Base-by-base conservation (phyloP, 805 yeast species). In the Geotrichum ghanense region DNA sequence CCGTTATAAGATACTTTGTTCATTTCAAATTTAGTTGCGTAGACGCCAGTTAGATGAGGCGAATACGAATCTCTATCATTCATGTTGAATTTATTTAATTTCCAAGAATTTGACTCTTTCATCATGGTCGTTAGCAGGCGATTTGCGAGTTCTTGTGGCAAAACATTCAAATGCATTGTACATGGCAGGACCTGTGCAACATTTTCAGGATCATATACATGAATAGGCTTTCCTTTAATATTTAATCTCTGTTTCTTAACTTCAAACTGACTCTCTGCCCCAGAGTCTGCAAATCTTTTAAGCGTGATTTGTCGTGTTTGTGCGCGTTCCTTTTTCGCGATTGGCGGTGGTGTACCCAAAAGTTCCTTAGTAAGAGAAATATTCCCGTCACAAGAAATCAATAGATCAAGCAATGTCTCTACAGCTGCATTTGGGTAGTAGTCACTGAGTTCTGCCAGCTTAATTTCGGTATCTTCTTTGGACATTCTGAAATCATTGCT, bases 61-160 rank as follows among this genome's bases (percentile, higher is more conserved):
- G 89, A 76, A 4, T 56, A 57, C 44, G 85, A 82, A 44, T 68
- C 60, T 16, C 79, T 74, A 1, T 81, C 87, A 52, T 81, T 83
- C 7, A 84, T 64, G 48, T 74, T 70, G 56, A 84, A 84, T 51
- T 70, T 65, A 21, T 71, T 68, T 6, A 65, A 59, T 1, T 52
- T 54, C 64, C 78, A 76, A 0, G 52, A 47, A 1, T 64, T 53
- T 3, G 67, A 60, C 31, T 73, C 75, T 1, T 65, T 58, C 50
- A 74, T 48, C 12, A 81, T 62, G 17, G 67, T 64, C 10, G 55
- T 46, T 1, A 80, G 60, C 2, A 81, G 55, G 0, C 53, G 53
- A 24, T 74, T 68, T 0, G 86, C 76, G 6, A 75, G 48, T 0
- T 69, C 66, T 0, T 59, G 49, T 0, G 85, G 81, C 2, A 84